Percentiles rank a stretch among this genome's conserved stretches.
These are phyloP conservation scores for Mucor piriformis DNA, from an alignment of 371 early-diverging fungal species.

Conservation along the genomic window DNA sequence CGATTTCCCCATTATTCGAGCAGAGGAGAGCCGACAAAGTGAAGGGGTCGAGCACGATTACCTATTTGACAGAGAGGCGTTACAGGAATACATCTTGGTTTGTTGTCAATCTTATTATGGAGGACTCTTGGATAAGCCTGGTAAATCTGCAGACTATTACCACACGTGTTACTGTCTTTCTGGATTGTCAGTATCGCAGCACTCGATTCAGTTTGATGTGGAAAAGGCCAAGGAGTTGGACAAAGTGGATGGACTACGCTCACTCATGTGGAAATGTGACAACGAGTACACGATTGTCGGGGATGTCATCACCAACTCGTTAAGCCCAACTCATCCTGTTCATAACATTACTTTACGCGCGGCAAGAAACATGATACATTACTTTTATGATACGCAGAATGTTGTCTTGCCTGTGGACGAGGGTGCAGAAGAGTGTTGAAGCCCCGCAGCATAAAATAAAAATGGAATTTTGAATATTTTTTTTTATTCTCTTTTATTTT, in stretches of 20 bases:
- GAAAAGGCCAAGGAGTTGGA: conserved; percentile 22
- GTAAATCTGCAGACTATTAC: conserved; percentile 85
- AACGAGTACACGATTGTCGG: conserved; percentile 55
- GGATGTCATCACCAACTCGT: conserved; percentile 52
- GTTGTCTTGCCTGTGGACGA: conserved; percentile 38
- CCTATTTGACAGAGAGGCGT: conserved; percentile 69
- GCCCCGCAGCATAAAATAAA: background rate
- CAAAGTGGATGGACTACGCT: conserved; percentile 37
- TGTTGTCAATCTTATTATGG: conserved; percentile 85
- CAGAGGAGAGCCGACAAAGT: conserved; percentile 24
- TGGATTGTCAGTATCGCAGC: conserved; percentile 78
- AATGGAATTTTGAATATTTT: background rate
- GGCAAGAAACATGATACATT: conserved; percentile 42
- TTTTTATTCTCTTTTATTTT: conserved; percentile 1
- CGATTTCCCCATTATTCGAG: conserved; percentile 75
- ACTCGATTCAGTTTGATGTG: conserved; percentile 39
- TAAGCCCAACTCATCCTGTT: conserved; percentile 65
- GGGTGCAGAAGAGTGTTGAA: conserved; percentile 11
- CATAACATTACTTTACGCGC: conserved; percentile 56
- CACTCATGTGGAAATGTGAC: conserved; percentile 40
- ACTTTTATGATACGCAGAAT: conserved; percentile 41
- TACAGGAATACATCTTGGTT: conserved; percentile 85
- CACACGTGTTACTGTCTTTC: conserved; percentile 94
- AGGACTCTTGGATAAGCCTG: conserved; percentile 93
- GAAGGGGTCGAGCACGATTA: conserved; percentile 23